These are phyloP conservation scores for Akanthomyces uredinophilus DNA, from an alignment of 2,329 filamentous ascomycete genomes.

Conservation along the genomic window DNA sequence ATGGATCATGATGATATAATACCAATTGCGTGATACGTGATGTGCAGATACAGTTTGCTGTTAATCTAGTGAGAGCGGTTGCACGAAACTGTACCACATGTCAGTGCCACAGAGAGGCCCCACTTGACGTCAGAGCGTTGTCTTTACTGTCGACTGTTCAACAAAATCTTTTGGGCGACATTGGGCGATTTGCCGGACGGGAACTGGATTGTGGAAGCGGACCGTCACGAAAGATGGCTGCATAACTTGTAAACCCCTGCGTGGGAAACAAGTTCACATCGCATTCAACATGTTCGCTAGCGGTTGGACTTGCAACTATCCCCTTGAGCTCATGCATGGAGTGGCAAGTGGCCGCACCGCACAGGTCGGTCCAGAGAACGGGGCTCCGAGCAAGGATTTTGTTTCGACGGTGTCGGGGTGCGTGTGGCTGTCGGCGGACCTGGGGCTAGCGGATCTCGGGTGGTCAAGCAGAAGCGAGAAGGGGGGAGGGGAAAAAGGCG, in stretches of 20 bases:
- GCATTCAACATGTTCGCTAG: too few relatives aligned
- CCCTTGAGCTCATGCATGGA: constrained; percentile 5
- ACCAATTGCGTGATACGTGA: neutral
- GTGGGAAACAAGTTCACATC: neutral
- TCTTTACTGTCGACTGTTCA: neutral
- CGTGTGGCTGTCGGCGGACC: constrained; percentile 13
- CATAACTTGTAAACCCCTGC: neutral
- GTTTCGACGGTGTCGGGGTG: neutral
- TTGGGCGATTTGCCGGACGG: neutral
- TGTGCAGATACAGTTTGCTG: neutral
- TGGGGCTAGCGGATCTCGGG: constrained; percentile 14
- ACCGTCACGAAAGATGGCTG: neutral
- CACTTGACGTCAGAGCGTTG: neutral
- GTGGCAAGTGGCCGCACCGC: too few relatives aligned
- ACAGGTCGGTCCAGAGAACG: neutral
- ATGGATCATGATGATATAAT: neutral
- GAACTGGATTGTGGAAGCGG: neutral
- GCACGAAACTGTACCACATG: constrained; percentile 1
- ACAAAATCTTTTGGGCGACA: neutral
- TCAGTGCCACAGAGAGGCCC: neutral
- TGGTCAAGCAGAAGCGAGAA: neutral
- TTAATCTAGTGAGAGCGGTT: neutral
- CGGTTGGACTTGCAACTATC: constrained; percentile 10
- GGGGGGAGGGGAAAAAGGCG: neutral
- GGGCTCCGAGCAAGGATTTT: neutral